Evolutionary conservation across 306 rosid species (phyloP), one percentile per base, ranked within the genome.

Genomic region (Pueraria montana): DNA sequence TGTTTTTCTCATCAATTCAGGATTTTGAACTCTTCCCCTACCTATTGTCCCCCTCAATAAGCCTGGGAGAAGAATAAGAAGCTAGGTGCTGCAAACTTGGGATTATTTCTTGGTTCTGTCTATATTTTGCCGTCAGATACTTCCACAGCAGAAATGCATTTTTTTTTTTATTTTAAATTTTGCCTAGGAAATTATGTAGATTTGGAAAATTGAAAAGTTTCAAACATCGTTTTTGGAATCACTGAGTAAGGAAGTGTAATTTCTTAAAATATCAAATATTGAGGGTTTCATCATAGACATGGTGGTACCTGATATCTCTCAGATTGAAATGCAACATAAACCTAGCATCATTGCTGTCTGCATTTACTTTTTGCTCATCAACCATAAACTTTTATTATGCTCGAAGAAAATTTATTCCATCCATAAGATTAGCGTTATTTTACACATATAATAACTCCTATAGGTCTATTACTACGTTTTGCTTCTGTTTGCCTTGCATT

Each of bases 241-340:
- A 56, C 53, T 9, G 59, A 59, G 24, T 16, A 12, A 75, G 20
- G 74, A 50, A 20, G 30, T 61, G 61, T 38, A 45, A 59, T n/a
- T 80, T 14, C 50, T 80, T 68, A 10, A 17, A 23, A 11, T 53
- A 24, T 80, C 63, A 17, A 32, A 50, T 14, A 46, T 36, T 61
- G 8, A 72, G 64, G 48, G 53, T 71, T 76, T 71, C 63, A 43
- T 71, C 59, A 12, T 20, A 59, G 32, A n/a, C 66, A 26, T 43
- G 27, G 52, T 16, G 21, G n/a, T 32, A 20, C 11, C 6, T 34
- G 24, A 34, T 16, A 21, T 30, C 24, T 30, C 24, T 32, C 10
- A 11, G 8, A 81, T 46, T 56, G 66, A 48, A 48, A 63, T 61
- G 64, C 66, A 34, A 18, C 11, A 18, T 32, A 73, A 58, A 24